Conservation (phyloP, 83 land plant species). For the Diphasiastrum complanatum region DNA sequence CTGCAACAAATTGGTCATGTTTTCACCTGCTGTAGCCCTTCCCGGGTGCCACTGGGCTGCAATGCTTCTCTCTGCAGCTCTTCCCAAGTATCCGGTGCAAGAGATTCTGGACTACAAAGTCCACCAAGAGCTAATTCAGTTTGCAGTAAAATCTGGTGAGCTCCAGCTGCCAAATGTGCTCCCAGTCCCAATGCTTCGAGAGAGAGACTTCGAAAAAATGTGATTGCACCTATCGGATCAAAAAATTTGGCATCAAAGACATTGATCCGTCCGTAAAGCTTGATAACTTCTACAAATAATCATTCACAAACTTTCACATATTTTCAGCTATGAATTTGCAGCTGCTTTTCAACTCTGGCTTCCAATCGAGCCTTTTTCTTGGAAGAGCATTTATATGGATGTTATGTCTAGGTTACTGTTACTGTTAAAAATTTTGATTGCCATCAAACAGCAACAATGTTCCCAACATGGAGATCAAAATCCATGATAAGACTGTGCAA, state of each 20-base stretch:
- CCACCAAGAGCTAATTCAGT: constrained; percentile 59
- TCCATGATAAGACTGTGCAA: too few species aligned
- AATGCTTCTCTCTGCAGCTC: constrained; percentile 35
- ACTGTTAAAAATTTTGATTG: too few species aligned
- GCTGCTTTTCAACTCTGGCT: too few species aligned
- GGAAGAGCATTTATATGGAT: too few species aligned
- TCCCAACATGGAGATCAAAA: too few species aligned
- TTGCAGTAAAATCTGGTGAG: constrained; percentile 69
- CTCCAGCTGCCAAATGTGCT: constrained; percentile 85
- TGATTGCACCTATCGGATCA: constrained; percentile 46
- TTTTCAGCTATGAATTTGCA: too few species aligned
- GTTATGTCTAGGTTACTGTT: too few species aligned
- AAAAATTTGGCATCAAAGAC: background rate
- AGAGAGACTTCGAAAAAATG: constrained; percentile 76
- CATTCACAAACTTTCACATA: too few species aligned
- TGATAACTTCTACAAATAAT: too few species aligned
- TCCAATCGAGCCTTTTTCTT: too few species aligned
- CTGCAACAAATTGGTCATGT: background rate
- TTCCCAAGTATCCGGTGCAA: constrained; percentile 18
- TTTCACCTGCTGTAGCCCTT: constrained; percentile 73
- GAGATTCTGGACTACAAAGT: constrained; percentile 28
- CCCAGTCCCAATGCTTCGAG: constrained; percentile 81
- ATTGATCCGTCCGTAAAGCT: too few species aligned
- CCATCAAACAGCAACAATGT: too few species aligned
- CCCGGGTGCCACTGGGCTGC: constrained; percentile 68